These are phyloP conservation scores for Jaltomata sinuosa DNA, from an alignment of 257 asterid genomes.

Conservation along the genomic window DNA sequence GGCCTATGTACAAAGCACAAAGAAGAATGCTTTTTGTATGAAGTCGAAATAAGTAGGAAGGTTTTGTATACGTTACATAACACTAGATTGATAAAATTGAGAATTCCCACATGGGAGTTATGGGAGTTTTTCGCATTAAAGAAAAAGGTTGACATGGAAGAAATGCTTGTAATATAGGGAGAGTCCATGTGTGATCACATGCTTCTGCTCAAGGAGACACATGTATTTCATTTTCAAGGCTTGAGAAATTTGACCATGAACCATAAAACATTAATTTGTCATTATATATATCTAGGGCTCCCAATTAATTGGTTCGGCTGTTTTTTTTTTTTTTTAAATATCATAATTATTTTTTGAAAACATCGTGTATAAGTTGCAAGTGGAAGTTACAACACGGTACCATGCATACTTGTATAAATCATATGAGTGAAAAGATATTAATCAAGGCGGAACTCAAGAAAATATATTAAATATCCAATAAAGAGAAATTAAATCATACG, in stretches of 20 bases:
- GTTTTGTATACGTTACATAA: neutral
- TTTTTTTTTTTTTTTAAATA: too few species aligned
- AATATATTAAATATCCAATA: too few species aligned
- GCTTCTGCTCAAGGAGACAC: slow-evolving; percentile 16
- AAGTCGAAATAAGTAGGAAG: neutral
- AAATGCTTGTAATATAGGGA: slow-evolving; percentile 8
- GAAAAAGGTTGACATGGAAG: slow-evolving; percentile 10
- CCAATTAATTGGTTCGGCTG: too few species aligned
- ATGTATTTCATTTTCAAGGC: slow-evolving; percentile 19
- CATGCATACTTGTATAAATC: too few species aligned
- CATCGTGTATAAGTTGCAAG: too few species aligned
- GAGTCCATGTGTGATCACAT: slow-evolving; percentile 47
- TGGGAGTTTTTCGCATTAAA: neutral
- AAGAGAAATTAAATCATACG: too few species aligned
- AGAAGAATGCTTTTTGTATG: neutral
- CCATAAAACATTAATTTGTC: neutral
- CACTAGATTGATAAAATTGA: neutral
- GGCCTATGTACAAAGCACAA: neutral
- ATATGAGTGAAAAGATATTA: too few species aligned
- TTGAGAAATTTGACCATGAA: slow-evolving; percentile 21
- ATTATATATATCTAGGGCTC: neutral
- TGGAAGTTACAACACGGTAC: too few species aligned
- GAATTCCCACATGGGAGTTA: slow-evolving; percentile 10
- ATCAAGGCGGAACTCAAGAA: too few species aligned
- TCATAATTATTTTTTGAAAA: too few species aligned